Conservation (phyloP, 208 protist species). For the Acanthamoeba sp. region DNA sequence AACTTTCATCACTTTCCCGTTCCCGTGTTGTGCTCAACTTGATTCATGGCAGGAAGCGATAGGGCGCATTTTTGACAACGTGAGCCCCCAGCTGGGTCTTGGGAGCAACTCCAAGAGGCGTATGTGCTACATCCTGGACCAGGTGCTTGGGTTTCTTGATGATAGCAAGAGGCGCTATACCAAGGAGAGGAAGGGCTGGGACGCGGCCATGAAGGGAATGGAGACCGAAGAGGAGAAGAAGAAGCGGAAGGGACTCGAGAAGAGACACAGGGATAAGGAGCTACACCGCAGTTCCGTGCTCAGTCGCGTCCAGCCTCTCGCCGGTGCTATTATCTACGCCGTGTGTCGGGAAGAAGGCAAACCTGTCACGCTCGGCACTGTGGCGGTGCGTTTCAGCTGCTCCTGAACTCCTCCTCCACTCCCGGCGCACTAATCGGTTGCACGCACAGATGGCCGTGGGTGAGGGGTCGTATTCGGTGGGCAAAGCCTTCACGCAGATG, state of each 20-base stretch:
- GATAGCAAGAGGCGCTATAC: not conserved
- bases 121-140: not conserved
- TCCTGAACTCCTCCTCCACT: too few relatives aligned
- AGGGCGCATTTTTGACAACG: not conserved
- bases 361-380: slow-evolving; percentile 11
- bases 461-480: not conserved
- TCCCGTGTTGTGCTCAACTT: not conserved
- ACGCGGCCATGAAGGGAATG: not conserved
- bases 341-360: not conserved
- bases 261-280: not conserved
- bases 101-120: not conserved
- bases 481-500: slow-evolving; percentile 38
- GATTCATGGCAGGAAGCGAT: not conserved
- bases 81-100: not conserved
- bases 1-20: not conserved
- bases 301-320: not conserved
- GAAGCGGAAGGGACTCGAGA: not conserved
- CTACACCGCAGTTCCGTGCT: not conserved
- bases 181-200: not conserved
- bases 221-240: not conserved
- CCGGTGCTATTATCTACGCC: slow-evolving; percentile 31
- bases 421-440: not conserved
- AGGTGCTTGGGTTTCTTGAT: not conserved
- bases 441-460: not conserved
- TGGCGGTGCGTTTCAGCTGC: not conserved